A percentile compares a stretch with the other conserved stretches of the same genome.
phyloP scores from a whole-genome alignment of 176 grass and related monocot species.

The Triticum turgidum region DNA sequence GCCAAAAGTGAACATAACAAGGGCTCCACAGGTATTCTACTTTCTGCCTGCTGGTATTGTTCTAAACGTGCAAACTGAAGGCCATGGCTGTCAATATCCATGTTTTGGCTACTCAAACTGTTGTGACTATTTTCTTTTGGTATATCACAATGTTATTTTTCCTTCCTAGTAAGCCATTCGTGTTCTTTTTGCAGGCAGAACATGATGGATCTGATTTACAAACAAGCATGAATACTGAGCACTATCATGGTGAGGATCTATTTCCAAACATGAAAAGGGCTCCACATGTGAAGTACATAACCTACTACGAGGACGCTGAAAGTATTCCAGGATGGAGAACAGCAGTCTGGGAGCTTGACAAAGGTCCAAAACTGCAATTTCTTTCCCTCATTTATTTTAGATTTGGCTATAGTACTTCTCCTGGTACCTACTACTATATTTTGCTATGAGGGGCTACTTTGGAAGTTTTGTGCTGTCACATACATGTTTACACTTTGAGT shows the following conservation, averaged over 20 bases:
- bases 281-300: constrained; percentile 91
- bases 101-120: constrained; percentile 13
- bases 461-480: constrained; percentile 6
- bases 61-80: not conserved
- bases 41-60: constrained; percentile 11
- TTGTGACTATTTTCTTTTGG: constrained; percentile 8
- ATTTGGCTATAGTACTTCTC: not conserved
- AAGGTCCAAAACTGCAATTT: constrained; percentile 51
- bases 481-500: constrained; percentile 16
- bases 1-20: constrained; percentile 94
- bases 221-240: constrained; percentile 65
- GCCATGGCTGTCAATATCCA: constrained; percentile 6
- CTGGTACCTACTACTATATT: constrained; percentile 1
- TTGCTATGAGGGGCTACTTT: not conserved
- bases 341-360: constrained; percentile 92
- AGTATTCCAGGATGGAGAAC: constrained; percentile 85
- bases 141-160: not conserved
- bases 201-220: constrained; percentile 96
- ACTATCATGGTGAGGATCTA: constrained; percentile 55
- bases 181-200: constrained; percentile 63
- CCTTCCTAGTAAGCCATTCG: not conserved
- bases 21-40: constrained; percentile 76
- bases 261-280: constrained; percentile 75
- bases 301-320: constrained; percentile 96
- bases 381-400: constrained; percentile 19